Evolutionary conservation across 1,284 basidiomycete genomes (phyloP), one percentile per base, ranked within the genome.

Genomic region (Fomitopsis pinicola): DNA sequence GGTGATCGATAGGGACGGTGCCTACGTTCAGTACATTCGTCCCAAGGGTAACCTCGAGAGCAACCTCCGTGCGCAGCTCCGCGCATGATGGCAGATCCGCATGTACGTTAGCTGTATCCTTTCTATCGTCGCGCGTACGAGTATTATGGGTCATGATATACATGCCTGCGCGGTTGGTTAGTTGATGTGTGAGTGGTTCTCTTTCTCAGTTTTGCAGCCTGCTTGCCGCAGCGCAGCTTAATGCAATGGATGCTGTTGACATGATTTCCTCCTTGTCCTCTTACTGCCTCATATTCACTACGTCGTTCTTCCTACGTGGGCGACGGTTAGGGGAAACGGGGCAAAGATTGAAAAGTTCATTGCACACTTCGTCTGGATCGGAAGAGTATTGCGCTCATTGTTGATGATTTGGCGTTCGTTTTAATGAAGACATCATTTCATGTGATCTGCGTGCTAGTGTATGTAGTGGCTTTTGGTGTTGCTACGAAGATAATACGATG

Each of bases 11-110:
- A 92, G 89, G 82, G 91, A 92, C 77, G 89, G 91, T 61, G 89
- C 91, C 28, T 92, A 93, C 71, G 87, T 93, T 38, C 89, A 96
- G 80, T 96, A 92, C 82, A 92, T 97, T 78, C 87, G 91, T 71
- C 90, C 92, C 63, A 91, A 89, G 80, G 94, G 95, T 65, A 83
- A 85, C 63, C 83, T 97, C 63, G 88, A 94, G 80, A 72, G 82
- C 74, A 97, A 97, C 84, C 82, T 97, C 66, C 86, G 89, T 68
- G 88, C 86, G 68, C 91, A 94, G 77, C 84, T 92, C 69, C 86
- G 85, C 73, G 93, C 91, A 28, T 72, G 69, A 73, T 17, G n/a
- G 2, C 17, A 22, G 52, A n/a, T 22, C 22, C 59, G 61, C 57
- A 58, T 72, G 69, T 69, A 69, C 65, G 61, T 46, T 68, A 69